Conservation (phyloP, 768 basidiomycete species). For the Nidularia sp. region DNA sequence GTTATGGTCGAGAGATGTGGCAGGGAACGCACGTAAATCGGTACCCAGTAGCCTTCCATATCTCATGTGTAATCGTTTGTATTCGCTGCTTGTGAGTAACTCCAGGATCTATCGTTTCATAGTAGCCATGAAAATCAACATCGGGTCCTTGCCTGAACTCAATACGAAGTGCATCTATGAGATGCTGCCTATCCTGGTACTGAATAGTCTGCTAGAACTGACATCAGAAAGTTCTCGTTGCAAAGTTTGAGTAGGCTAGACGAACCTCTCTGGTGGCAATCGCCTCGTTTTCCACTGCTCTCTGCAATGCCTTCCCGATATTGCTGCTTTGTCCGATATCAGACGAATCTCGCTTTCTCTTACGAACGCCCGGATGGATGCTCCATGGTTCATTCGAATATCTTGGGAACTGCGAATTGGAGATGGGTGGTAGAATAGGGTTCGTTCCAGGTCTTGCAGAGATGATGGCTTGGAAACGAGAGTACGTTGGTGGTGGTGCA, state of each 20-base stretch:
- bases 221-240: no score
- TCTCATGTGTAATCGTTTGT: conserved; percentile 35
- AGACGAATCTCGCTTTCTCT: conserved; percentile 12
- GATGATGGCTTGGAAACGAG: conserved; percentile 30
- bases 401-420: background rate
- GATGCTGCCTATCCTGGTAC: conserved; percentile 22
- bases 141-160: conserved; percentile 25
- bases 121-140: conserved; percentile 40
- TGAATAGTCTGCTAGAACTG: conserved; percentile 18
- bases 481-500: conserved; percentile 1
- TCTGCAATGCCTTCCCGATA: conserved; percentile 13
- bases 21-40: conserved; percentile 37
- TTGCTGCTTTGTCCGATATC: conserved; percentile 11
- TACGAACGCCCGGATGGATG: conserved; percentile 9
- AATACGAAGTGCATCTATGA: conserved; percentile 26
- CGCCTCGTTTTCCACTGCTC: conserved; percentile 6
- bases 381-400: conserved; percentile 11
- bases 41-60: conserved; percentile 47
- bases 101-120: conserved; percentile 21
- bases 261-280: conserved; percentile 11
- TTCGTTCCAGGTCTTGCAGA: conserved; percentile 16
- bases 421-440: background rate
- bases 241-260: background rate
- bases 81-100: conserved; percentile 37
- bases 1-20: no score